These are phyloP conservation scores for Leishmania tropica DNA, from an alignment of 208 protist genomes.

Conservation along the genomic window DNA sequence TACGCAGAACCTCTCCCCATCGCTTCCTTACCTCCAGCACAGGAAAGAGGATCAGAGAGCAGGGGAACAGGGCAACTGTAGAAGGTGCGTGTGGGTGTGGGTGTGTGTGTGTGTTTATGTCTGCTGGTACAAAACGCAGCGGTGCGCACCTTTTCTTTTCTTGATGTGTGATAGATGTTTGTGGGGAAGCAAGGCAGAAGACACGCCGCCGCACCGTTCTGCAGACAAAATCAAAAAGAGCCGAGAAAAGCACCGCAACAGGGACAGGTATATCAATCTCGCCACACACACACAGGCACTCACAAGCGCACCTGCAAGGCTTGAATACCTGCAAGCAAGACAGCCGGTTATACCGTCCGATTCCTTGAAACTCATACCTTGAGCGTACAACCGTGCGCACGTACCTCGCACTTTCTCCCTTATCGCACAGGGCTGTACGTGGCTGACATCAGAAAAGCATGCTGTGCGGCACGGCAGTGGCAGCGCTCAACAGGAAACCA, in stretches of 20 bases:
- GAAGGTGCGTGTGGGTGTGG: neutral
- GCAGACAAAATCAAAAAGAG: conserved; percentile 3
- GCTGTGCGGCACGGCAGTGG: neutral
- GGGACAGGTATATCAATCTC: neutral
- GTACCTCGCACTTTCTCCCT: too few relatives aligned
- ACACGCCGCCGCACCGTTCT: neutral
- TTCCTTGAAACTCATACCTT: neutral
- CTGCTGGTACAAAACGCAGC: neutral
- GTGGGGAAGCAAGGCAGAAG: neutral
- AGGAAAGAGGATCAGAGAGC: neutral
- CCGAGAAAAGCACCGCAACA: conserved; percentile 1
- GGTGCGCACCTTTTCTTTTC: neutral
- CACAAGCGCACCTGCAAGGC: neutral
- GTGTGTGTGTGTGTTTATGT: neutral
- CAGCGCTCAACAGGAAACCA: neutral
- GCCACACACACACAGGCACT: neutral
- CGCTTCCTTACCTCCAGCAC: neutral
- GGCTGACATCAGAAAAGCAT: neutral
- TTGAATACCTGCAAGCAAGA: neutral
- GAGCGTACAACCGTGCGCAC: neutral
- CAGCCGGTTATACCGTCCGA: neutral
- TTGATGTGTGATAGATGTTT: neutral
- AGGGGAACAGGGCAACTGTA: neutral
- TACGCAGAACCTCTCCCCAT: neutral
- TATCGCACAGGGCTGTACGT: neutral